These are phyloP conservation scores for Phytophthora megakarya DNA, from an alignment of 352 stramenopile species.

Conservation along the genomic window DNA sequence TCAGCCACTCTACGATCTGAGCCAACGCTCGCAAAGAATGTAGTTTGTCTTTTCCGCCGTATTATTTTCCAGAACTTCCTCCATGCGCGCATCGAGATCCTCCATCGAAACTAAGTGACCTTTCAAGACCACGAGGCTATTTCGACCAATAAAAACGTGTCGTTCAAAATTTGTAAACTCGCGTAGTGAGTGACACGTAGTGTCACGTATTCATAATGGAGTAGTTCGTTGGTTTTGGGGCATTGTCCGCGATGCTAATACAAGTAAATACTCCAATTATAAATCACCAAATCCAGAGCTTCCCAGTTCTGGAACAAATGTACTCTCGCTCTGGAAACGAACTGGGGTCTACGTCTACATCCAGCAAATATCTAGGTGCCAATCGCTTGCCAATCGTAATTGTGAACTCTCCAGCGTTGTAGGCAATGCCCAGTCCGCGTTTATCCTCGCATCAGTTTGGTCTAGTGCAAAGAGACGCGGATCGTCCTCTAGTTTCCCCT, in stretches of 20 bases:
- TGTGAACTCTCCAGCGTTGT: constrained; percentile 83
- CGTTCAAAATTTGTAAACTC: too few species aligned
- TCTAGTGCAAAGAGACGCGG: constrained; percentile 63
- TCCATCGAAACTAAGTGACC: too few species aligned
- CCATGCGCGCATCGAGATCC: not conserved
- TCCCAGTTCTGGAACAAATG: too few species aligned
- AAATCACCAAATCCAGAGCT: too few species aligned
- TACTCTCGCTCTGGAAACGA: constrained; percentile 62
- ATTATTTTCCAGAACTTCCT: not conserved
- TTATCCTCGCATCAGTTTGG: constrained; percentile 68
- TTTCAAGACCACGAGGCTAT: too few species aligned
- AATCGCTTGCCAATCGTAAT: constrained; percentile 68
- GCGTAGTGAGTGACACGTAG: too few species aligned
- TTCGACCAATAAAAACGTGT: too few species aligned
- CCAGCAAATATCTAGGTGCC: constrained; percentile 61
- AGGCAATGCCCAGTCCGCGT: constrained; percentile 77
- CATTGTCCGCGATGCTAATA: too few species aligned
- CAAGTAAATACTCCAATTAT: too few species aligned
- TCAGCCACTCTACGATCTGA: not conserved
- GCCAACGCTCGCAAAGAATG: not conserved
- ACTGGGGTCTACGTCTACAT: constrained; percentile 75
- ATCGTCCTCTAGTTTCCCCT: constrained; percentile 59
- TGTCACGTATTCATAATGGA: too few species aligned
- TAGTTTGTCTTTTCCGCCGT: not conserved
- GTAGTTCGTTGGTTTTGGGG: too few species aligned